These are phyloP conservation scores for Eucalyptus caleyi DNA, from an alignment of 345 rosid genomes.

Conservation along the genomic window DNA sequence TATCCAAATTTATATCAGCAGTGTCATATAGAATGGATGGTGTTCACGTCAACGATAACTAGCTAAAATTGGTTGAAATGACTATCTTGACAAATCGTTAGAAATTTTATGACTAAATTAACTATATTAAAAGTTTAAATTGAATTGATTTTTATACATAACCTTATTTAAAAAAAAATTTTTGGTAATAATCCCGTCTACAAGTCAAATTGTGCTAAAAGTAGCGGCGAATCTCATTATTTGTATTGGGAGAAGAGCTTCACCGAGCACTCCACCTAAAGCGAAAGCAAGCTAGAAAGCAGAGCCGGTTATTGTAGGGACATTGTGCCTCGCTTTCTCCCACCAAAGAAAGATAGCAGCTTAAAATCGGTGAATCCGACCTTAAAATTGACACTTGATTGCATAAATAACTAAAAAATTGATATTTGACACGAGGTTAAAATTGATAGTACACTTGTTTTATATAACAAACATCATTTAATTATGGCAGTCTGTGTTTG, in stretches of 20 bases:
- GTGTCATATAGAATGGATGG: accelerated
- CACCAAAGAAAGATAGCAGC: not conserved
- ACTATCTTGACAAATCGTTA: not conserved
- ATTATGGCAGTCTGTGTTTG: not conserved
- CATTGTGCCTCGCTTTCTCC: not conserved
- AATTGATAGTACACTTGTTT: not conserved
- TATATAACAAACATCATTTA: not conserved
- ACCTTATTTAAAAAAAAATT: too few relatives aligned
- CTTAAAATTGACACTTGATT: not conserved
- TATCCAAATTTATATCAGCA: accelerated
- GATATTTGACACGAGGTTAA: not conserved
- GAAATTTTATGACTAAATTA: not conserved
- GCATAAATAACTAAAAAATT: not conserved
- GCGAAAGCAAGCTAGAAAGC: not conserved
- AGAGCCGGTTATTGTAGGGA: not conserved
- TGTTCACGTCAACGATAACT: not conserved
- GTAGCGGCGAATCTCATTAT: not conserved
- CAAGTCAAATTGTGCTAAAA: not conserved
- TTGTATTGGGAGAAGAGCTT: not conserved
- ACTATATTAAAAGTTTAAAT: not conserved
- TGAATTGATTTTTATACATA: not conserved
- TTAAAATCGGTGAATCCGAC: not conserved
- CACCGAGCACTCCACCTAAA: not conserved
- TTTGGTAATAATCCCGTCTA: not conserved
- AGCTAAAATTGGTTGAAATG: accelerated